A percentile compares a stretch with the other conserved stretches of the same genome.
Evolutionary conservation across 257 asterid species (phyloP).

Genomic region (Rehmannia glutinosa): DNA sequence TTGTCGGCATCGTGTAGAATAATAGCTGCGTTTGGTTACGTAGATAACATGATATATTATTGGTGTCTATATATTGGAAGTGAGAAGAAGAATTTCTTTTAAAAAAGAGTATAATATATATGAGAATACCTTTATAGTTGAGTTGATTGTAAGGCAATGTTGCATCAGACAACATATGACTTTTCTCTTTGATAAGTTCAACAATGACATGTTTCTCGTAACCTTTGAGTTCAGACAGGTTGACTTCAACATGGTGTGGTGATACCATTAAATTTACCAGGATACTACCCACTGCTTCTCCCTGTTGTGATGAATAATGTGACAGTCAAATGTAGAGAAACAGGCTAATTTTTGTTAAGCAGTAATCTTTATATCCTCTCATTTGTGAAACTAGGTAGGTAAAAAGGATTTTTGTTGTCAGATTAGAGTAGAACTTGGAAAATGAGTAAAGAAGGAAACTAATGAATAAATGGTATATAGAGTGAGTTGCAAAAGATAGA

Average conservation of each 20-base stretch:
- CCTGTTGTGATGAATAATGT: constrained; percentile 35
- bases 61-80: not conserved
- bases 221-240: constrained; percentile 61
- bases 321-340: too few species aligned
- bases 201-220: constrained; percentile 60
- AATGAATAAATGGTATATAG: not conserved
- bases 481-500: constrained; percentile 5
- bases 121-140: constrained; percentile 46
- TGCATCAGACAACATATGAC: constrained; percentile 15
- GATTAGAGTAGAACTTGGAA: too few species aligned
- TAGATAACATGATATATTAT: constrained; percentile 14
- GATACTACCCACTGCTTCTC: constrained; percentile 65
- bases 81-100: not conserved
- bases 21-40: constrained; percentile 43
- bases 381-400: too few species aligned
- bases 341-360: too few species aligned
- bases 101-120: not conserved
- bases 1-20: constrained; percentile 58
- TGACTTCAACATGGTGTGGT: constrained; percentile 47
- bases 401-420: too few species aligned
- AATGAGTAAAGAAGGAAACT: too few species aligned
- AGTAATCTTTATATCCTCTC: too few species aligned
- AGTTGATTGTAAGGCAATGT: constrained; percentile 8
- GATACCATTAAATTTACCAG: constrained; percentile 46
- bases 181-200: constrained; percentile 52